These are phyloP conservation scores for Coniochaeta ligniaria DNA, from an alignment of 2,329 filamentous ascomycete species.

Conservation along the genomic window DNA sequence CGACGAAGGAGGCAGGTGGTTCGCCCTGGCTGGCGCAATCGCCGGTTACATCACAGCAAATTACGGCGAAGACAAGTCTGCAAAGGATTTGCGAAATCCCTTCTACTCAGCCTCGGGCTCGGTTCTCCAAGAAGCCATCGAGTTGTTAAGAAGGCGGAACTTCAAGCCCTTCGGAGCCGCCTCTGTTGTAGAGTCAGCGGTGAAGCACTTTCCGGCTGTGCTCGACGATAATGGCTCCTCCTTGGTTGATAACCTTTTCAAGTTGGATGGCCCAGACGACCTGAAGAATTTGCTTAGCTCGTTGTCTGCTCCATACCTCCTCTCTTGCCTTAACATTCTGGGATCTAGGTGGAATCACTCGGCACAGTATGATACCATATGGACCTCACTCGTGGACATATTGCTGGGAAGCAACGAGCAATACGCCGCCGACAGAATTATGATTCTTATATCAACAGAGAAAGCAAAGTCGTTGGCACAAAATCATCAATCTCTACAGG, in stretches of 20 bases:
- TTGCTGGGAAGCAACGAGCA: constrained; percentile 27
- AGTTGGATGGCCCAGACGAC: constrained; percentile 44
- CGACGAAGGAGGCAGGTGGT: constrained; percentile 61
- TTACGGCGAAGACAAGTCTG: constrained; percentile 6
- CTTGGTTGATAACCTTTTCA: constrained; percentile 35
- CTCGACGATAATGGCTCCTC: constrained; percentile 25
- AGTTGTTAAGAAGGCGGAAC: constrained; percentile 40
- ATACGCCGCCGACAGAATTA: constrained; percentile 21
- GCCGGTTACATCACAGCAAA: constrained; percentile 23
- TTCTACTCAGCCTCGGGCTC: constrained; percentile 21
- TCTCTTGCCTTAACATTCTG: constrained; percentile 56
- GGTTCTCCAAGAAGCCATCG: constrained; percentile 26
- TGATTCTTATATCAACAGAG: constrained; percentile 41
- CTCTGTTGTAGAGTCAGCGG: constrained; percentile 32
- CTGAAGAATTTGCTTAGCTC: constrained; percentile 56
- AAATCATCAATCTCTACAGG: constrained; percentile 34
- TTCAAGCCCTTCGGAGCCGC: constrained; percentile 52
- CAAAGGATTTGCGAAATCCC: constrained; percentile 6
- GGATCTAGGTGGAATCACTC: constrained; percentile 32
- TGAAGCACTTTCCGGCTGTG: constrained; percentile 32
- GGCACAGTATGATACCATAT: constrained; percentile 30
- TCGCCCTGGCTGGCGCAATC: constrained; percentile 46
- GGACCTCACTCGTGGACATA: constrained; percentile 34
- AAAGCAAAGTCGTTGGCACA: constrained; percentile 30
- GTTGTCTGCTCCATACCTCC: constrained; percentile 58